A percentile compares a stretch with the other conserved stretches of the same genome.
These are phyloP conservation scores for Candida tetrigidarum DNA, from an alignment of 1,139 yeast genomes.

Conservation along the genomic window DNA sequence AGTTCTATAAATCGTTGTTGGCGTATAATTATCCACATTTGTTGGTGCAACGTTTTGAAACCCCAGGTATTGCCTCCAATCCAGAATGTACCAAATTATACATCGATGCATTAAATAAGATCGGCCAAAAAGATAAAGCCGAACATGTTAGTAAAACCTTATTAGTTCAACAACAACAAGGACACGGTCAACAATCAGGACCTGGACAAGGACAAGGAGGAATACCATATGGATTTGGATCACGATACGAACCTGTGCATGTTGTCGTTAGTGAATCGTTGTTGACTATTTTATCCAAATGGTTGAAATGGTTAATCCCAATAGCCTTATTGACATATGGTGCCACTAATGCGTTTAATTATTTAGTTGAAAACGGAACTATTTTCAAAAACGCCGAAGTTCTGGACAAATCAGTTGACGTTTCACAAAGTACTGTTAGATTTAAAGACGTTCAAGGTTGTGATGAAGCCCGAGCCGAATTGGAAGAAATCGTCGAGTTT, in stretches of 20 bases:
- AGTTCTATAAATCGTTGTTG: constrained; percentile 73
- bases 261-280: constrained; percentile 88
- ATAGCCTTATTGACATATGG: constrained; percentile 76
- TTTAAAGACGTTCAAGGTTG: constrained; percentile 97
- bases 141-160: constrained; percentile 53
- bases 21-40: constrained; percentile 88
- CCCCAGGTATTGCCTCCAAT: constrained; percentile 84
- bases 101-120: constrained; percentile 74
- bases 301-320: constrained; percentile 90
- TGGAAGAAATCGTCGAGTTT: constrained; percentile 96
- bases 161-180: constrained; percentile 14
- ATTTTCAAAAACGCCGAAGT: constrained; percentile 78
- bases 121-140: constrained; percentile 82
- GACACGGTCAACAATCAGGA: constrained; percentile 21
- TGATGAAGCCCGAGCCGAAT: constrained; percentile 97
- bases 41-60: constrained; percentile 89
- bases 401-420: constrained; percentile 79
- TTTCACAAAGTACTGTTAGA: constrained; percentile 82
- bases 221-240: constrained; percentile 48
- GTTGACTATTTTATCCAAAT: constrained; percentile 74
- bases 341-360: constrained; percentile 74
- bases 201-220: constrained; percentile 30
- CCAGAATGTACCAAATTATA: constrained; percentile 79
- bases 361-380: constrained; percentile 83
- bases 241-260: constrained; percentile 78